These are phyloP conservation scores for Lasiosphaeria hispida DNA, from an alignment of 495 filamentous ascomycete genomes.

Conservation along the genomic window DNA sequence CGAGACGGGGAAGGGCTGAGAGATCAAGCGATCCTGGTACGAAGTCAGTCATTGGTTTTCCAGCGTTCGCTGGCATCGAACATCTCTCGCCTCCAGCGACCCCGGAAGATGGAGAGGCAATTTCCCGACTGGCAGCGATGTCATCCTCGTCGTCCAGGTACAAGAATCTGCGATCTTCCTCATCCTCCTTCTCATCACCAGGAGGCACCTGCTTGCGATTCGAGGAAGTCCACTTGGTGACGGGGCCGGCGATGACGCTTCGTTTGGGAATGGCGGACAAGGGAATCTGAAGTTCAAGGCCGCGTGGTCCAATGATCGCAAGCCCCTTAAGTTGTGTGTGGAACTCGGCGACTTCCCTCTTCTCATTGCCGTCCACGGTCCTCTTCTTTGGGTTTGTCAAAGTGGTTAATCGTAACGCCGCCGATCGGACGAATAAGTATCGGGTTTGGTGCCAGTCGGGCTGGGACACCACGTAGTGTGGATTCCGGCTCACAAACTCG, in stretches of 20 bases:
- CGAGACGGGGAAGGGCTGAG: constrained; percentile 54
- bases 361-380: background rate
- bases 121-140: background rate
- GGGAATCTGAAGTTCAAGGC: constrained; percentile 21
- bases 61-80: background rate
- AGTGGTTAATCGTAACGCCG: background rate
- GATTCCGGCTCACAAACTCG: constrained; percentile 53
- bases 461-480: constrained; percentile 70
- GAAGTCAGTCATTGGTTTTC: constrained; percentile 56
- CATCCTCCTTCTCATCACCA: constrained; percentile 45
- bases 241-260: background rate
- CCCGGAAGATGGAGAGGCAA: background rate
- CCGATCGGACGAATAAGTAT: constrained; percentile 70
- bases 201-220: constrained; percentile 8
- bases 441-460: constrained; percentile 89
- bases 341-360: constrained; percentile 3
- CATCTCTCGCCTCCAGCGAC: background rate
- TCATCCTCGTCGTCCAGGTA: constrained; percentile 25
- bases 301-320: constrained; percentile 5
- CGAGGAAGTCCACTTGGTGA: background rate
- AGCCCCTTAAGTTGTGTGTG: constrained; percentile 2
- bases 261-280: constrained; percentile 29
- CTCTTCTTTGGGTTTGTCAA: constrained; percentile 4
- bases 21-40: constrained; percentile 60
- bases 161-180: constrained; percentile 52